Evolutionary conservation across 129 eudicot genomes (phyloP).

Genomic region (Artemisia argyi): DNA sequence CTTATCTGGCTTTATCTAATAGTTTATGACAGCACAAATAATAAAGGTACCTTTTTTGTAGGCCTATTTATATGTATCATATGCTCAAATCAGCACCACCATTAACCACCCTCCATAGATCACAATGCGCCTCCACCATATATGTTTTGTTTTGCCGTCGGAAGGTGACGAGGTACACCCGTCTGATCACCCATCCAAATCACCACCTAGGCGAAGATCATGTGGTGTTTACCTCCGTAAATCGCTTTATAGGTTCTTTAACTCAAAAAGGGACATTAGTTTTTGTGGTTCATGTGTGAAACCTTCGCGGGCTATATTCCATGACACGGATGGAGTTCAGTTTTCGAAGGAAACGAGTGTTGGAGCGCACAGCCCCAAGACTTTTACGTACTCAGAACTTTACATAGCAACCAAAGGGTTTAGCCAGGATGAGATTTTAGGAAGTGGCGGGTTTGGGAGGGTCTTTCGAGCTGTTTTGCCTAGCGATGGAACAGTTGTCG

Average conservation of each 20-base stretch:
- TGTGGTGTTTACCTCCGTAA: constrained; percentile 24
- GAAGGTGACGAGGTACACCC: constrained; percentile 43
- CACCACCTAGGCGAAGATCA: constrained; percentile 25
- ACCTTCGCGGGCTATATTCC: constrained; percentile 32
- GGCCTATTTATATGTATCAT: constrained; percentile 26
- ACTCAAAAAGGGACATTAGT: constrained; percentile 21
- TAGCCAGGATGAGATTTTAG: constrained; percentile 58
- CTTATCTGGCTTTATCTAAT: constrained; percentile 16
- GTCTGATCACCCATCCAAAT: constrained; percentile 24
- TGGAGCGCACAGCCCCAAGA: constrained; percentile 53
- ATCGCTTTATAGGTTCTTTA: constrained; percentile 34
- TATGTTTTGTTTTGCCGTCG: constrained; percentile 64
- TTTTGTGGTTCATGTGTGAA: constrained; percentile 16
- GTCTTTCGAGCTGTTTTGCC: constrained; percentile 79
- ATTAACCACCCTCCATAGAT: constrained; percentile 11
- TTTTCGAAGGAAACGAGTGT: constrained; percentile 39
- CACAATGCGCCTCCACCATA: constrained; percentile 59
- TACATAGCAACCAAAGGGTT: constrained; percentile 84
- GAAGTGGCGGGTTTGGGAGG: constrained; percentile 91
- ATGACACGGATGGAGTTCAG: constrained; percentile 76
- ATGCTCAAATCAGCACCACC: constrained; percentile 20
- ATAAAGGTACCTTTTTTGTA: not conserved
- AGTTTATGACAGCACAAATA: constrained; percentile 21
- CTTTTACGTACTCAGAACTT: constrained; percentile 81
- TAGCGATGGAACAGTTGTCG: constrained; percentile 74